Percentiles rank a stretch among this genome's conserved stretches.
phyloP scores from a whole-genome alignment of 345 rosid species.

The thale cress (Arabidopsis thaliana) region DNA sequence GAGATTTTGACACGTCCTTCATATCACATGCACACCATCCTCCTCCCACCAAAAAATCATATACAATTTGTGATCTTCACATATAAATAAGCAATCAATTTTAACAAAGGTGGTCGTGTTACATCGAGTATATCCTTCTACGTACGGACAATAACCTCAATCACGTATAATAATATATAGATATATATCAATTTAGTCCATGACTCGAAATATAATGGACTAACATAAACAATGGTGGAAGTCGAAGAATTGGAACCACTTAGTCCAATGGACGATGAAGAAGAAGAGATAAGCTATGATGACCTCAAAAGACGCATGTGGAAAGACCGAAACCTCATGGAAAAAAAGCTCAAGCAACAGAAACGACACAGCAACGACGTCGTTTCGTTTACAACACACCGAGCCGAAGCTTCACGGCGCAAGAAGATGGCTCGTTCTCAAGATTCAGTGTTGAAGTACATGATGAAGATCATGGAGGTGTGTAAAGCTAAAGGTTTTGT shows the following conservation, averaged over 20 bases:
- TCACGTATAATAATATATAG: slow-evolving; percentile 19
- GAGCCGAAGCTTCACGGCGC: slow-evolving; percentile 45
- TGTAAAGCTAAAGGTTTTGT: slow-evolving; percentile 70
- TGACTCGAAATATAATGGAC: neutral
- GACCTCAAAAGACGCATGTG: slow-evolving; percentile 71
- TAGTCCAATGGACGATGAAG: neutral
- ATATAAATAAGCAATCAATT: slow-evolving; percentile 11
- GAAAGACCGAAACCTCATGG: slow-evolving; percentile 59
- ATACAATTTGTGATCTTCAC: neutral
- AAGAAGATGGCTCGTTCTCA: slow-evolving; percentile 58
- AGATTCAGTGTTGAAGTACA: slow-evolving; percentile 69
- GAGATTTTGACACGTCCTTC: slow-evolving; percentile 26
- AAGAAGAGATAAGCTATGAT: slow-evolving; percentile 52
- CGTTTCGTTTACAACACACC: slow-evolving; percentile 49
- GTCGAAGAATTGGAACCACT: slow-evolving; percentile 40
- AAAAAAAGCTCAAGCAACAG: slow-evolving; percentile 53
- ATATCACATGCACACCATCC: slow-evolving; percentile 34
- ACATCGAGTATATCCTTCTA: slow-evolving; percentile 3
- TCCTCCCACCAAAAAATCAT: neutral
- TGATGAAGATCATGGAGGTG: slow-evolving; percentile 78
- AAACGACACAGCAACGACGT: slow-evolving; percentile 15
- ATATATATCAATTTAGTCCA: neutral
- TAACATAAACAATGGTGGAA: slow-evolving; percentile 34
- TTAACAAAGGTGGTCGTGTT: slow-evolving; percentile 10
- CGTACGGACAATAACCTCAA: slow-evolving; percentile 28